Evolutionary conservation across 2,329 filamentous ascomycete genomes (phyloP).

Genomic region (Venturia pyrina): DNA sequence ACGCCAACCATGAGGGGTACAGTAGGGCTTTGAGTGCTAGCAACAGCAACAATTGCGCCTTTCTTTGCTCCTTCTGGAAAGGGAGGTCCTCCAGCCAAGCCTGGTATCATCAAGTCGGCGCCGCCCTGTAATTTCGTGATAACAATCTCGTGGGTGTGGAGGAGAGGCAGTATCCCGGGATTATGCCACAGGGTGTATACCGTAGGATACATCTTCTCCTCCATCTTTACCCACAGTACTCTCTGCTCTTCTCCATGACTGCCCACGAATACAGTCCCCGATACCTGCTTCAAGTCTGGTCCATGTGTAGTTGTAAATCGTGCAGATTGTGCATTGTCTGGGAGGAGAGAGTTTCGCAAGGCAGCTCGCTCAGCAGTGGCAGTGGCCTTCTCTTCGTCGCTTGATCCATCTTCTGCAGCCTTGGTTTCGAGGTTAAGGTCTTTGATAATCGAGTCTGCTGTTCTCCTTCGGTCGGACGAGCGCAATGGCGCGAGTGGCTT

Average conservation of each 20-base stretch:
- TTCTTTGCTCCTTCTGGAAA: constrained; percentile 50
- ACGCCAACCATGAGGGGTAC: constrained; percentile 55
- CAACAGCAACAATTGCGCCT: constrained; percentile 53
- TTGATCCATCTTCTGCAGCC: constrained; percentile 26
- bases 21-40: constrained; percentile 46
- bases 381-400: constrained; percentile 33
- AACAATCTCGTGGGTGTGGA: constrained; percentile 53
- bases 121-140: constrained; percentile 54
- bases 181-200: constrained; percentile 61
- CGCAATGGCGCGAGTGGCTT: constrained; percentile 57
- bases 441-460: constrained; percentile 56
- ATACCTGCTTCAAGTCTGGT: constrained; percentile 49
- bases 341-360: constrained; percentile 50
- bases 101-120: constrained; percentile 60
- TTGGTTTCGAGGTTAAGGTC: constrained; percentile 44
- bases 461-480: constrained; percentile 56
- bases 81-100: constrained; percentile 52
- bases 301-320: constrained; percentile 57
- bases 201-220: constrained; percentile 45
- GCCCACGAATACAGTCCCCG: constrained; percentile 56
- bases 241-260: constrained; percentile 45
- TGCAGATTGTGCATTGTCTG: constrained; percentile 52
- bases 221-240: constrained; percentile 54
- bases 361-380: constrained; percentile 36
- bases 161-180: constrained; percentile 48